Base-by-base conservation (phyloP, 768 basidiomycete genomes). In the Hypholoma sublateritium region DNA sequence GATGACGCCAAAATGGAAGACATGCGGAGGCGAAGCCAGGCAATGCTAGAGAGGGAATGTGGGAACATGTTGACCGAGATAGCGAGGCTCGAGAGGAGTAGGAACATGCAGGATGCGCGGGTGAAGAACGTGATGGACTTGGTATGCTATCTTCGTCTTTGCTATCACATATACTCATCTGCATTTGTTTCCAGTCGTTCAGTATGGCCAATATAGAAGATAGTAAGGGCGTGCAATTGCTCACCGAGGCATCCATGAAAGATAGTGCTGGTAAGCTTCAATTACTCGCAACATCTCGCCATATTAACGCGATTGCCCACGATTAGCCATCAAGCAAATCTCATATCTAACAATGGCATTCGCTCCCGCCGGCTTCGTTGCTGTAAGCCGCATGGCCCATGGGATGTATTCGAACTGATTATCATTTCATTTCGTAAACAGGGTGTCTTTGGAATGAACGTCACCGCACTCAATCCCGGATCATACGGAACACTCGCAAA, bases 291-390 rank as follows among this genome's bases (percentile, higher is more conserved):
- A 46, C 11, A n/a, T 46, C 42, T 39, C 1, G 48, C 21, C 7
- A 13, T 28, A 9, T 22, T 19, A 7, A 55, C 17, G 25, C 36
- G 39, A 19, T 8, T 46, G 13, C 41, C 25, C 47, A 21, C 17
- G 5, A 32, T 35, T 32, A 74, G 79, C 77, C 16, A 79, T 80
- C 74, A 80, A 80, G 55, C 74, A 83, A 52, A 78, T 86, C 32
- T 76, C 82, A 0, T 84, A 84, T 57, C 68, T 87, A 1, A 82
- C 84, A 0, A 86, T 85, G 82, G 64, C 84, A 16, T 87, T 86
- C 65, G 69, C 86, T 8, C 85, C 85, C 0, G 78, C 81, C 2
- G 77, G 77, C 13, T 81, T 86, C 46, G 68, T 73, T 32, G 76
- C 77, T 7, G 77, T 78, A 62, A 50, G 72, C 67, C 28, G 7